Base-by-base conservation (phyloP, 371 early-diverging fungal species). In the Capillidium rhysosporum region DNA sequence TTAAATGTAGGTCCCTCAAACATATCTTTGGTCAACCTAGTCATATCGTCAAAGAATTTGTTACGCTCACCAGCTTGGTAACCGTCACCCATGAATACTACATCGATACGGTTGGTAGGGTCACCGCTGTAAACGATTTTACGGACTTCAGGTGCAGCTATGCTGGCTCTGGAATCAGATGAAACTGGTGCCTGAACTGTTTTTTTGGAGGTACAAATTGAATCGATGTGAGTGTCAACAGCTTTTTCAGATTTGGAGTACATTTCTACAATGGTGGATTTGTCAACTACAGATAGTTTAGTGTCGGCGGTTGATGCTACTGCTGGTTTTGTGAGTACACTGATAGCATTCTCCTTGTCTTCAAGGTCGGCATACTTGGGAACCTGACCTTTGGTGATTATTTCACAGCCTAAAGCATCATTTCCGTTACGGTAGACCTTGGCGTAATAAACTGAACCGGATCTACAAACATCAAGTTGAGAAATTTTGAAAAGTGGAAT, bases 1-100 rank as follows among this genome's bases (percentile, higher is more conserved):
- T 59, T 40, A 55, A 75, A 77, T 0, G 76, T 74, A 14, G 60
- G 62, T 1, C 69, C 70, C 8, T 57, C 55, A 57, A 69, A 77
- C 77, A 77, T 77, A 52, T 77, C 77, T 53, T 67, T 57, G 38
- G 62, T 59, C 24, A 77, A 70, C 2, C 77, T 65, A n/a, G 59
- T 43, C 41, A 77, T 74, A 57, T 77, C 77, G 9, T 20, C 40
- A 47, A 73, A 63, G 57, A 74, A 77, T 46, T 62, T 61, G 24
- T 64, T 63, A 26, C 66, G 58, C 52, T 77, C 71, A 0, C 46
- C 57, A 3, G 54, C 49, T 1, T 71, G 71, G 59, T 77, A 77
- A 16, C 77, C 77, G 62, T 77, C 77, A n/a, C 76, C 74, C 75
- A 77, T 74, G 29, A 77, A 69, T 25, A 73, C 73, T 41, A 72